Evolutionary conservation across 108 stramenopile genomes (phyloP).

Genomic region (Fistulifera pelliculosa): DNA sequence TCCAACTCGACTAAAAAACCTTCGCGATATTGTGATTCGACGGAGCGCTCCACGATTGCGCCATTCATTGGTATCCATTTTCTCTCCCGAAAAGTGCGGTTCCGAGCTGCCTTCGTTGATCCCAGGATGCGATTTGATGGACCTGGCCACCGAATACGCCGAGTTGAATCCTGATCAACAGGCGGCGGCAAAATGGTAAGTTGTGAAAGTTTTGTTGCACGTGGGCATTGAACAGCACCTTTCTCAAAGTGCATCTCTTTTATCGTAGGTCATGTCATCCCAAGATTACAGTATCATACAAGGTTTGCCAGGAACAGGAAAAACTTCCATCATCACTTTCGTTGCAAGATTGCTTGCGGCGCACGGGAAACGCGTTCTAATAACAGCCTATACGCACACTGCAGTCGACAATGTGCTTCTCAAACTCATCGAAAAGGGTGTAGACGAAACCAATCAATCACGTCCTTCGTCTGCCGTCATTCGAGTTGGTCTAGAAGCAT

Average conservation of each 20-base stretch:
- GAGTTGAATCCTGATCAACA: constrained; percentile 70
- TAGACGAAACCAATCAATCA: constrained; percentile 12
- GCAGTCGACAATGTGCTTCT: constrained; percentile 93
- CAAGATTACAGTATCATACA: constrained; percentile 79
- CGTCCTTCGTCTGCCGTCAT: constrained; percentile 24
- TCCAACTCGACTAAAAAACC: no score
- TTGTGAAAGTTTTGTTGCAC: no score
- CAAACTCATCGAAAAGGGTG: constrained; percentile 77
- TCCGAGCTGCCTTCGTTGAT: background rate
- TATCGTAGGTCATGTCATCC: constrained; percentile 35
- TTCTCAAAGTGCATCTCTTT: no score
- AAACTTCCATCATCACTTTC: constrained; percentile 80
- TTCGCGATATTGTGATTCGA: no score
- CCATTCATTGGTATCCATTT: constrained; percentile 1
- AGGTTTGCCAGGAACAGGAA: constrained; percentile 83
- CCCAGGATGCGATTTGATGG: constrained; percentile 51
- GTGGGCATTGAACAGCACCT: no score
- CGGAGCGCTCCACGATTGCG: no score
- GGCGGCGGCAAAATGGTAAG: constrained; percentile 45
- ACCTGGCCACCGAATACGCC: constrained; percentile 41
- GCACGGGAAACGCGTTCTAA: constrained; percentile 80
- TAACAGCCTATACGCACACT: constrained; percentile 91
- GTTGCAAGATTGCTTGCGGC: constrained; percentile 79
- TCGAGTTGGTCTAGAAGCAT: constrained; percentile 48
- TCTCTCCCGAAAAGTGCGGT: constrained; percentile 17